Base-by-base conservation (phyloP, 805 yeast genomes). In the Nakazawaea laoshanensis region DNA sequence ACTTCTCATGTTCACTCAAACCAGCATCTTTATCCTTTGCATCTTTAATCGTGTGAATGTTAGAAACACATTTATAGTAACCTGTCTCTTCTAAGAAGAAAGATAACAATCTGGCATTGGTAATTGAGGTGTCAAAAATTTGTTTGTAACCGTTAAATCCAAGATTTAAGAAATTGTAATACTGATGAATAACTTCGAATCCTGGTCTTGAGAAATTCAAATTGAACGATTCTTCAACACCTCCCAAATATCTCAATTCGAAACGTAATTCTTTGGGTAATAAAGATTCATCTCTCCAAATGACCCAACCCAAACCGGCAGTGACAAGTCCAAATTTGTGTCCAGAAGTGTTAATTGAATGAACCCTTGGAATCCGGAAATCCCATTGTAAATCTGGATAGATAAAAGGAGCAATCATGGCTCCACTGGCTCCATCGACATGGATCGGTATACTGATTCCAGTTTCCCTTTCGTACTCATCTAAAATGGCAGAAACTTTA, bases 361-460 rank as follows among this genome's bases (percentile, higher is more conserved):
- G 74, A 29, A 87, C 96, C 40, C 95, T 68, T 17, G 73, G 72
- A 30, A 81, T 52, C 40, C 76, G 61, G 60, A 87, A 88, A 54
- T 86, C 95, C 96, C 96, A 87, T 44, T 65, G 70, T 41, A 77
- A 64, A 12, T 79, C 70, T 4, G 94, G 94, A 50, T 67, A 79
- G 19, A 74, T 55, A 49, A 87, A 82, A 13, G 96, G 95, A 2
- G 95, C 95, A 27, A 87, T 70, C 50, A 87, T 74, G 2, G 81
- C 96, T 37, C 96, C 96, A 14, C 86, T 74, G 2, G 96, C 96
- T 44, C 92, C 96, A 53, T 87, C 96, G 18, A 88, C 92, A 52
- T 87, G 96, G 49, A 87, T 85, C 29, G 92, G 86, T 38, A 87
- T 65, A 46, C 68, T 69, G 38, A 59, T 37, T 5, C 94, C 94